Percentiles rank a stretch among this genome's conserved stretches.
Conservation (phyloP, 129 eudicot species). For the Deinandra increscens region DNA sequence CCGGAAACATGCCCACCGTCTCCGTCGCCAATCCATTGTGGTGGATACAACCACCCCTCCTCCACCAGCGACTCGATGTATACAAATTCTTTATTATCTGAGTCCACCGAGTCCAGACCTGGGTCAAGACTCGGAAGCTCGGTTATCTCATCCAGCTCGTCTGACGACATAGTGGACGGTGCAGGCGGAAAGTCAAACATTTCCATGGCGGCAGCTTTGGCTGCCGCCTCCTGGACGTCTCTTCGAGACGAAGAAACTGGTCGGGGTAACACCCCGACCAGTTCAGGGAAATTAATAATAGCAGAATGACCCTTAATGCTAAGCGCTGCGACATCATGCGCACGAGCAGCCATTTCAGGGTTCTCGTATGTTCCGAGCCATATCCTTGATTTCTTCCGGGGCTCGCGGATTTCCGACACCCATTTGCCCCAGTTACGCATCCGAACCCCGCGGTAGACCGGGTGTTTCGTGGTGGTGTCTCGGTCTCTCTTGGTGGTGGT, state of each 20-base stretch:
- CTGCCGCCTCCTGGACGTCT: constrained; percentile 84
- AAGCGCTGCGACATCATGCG: constrained; percentile 91
- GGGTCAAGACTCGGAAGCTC: constrained; percentile 65
- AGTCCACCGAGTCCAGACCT: constrained; percentile 41
- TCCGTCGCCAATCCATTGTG: constrained; percentile 48
- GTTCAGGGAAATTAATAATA: constrained; percentile 68
- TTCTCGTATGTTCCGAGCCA: constrained; percentile 91
- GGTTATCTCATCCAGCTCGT: constrained; percentile 59
- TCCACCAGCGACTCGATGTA: constrained; percentile 51
- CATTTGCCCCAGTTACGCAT: constrained; percentile 96
- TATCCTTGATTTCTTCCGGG: constrained; percentile 79
- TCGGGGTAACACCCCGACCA: constrained; percentile 55
- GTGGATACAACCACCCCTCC: constrained; percentile 67
- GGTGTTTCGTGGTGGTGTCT: constrained; percentile 54
- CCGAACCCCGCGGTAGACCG: constrained; percentile 81
- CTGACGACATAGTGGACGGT: constrained; percentile 31
- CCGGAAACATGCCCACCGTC: constrained; percentile 33
- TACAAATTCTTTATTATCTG: constrained; percentile 47
- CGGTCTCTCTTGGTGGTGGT: constrained; percentile 41
- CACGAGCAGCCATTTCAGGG: constrained; percentile 97
- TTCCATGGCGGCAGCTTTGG: constrained; percentile 90
- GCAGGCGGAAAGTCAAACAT: constrained; percentile 34
- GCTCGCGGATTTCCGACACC: constrained; percentile 96
- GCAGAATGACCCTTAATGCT: constrained; percentile 82
- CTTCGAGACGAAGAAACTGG: constrained; percentile 66